Base-by-base conservation (phyloP, 163 green algal genomes). In the Scenedesmus sp. region DNA sequence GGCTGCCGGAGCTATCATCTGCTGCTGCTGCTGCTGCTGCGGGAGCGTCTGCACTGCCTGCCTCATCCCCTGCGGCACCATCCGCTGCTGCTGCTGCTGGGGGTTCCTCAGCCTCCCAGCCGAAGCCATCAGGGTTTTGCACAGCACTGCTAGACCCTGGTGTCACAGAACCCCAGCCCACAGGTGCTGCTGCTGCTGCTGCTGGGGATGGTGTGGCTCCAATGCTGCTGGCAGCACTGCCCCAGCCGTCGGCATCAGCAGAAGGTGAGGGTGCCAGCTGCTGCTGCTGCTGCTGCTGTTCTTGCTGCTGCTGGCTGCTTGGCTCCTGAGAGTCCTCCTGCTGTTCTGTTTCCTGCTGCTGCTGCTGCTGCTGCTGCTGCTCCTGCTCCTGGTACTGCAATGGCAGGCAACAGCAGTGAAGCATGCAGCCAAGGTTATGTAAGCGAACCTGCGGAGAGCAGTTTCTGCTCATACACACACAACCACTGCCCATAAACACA, bases 381-480 rank as follows among this genome's bases (percentile, higher is more conserved):
- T 56, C 77, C 74, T 84, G 34, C 77, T 84, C 77, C 3, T 84
- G 34, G 7, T 60, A n/a, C 77, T 84, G 46, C 77, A 84, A 15
- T 9, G 23, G 34, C 77, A 60, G n/a, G 3, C 4, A 15, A 9
- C 10, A 84, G 26, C 56, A 55, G 7, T 20, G 74, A 18, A 83
- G 26, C 74, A 83, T n/a, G 15, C 26, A 26, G 26, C 16, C 0
- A 18, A 82, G n/a, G n/a, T 52, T 20, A 82, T n/a, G 18, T 20
- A 54, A 18, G 7, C 2, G 74, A 46, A 46, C 34, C 34, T 46
- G 34, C 34, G 34, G 34, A 46, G 34, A 46, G 34, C 34, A 46
- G 34, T 46, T 46, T 46, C 34, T 46, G 34, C 34, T 46, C 34
- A 46, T 46, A 46, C 0, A 46, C 34, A 46, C 34, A 46, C 34